These are phyloP conservation scores for Akanthomyces dipterigenus DNA, from an alignment of 2,329 filamentous ascomycete genomes.

Conservation along the genomic window DNA sequence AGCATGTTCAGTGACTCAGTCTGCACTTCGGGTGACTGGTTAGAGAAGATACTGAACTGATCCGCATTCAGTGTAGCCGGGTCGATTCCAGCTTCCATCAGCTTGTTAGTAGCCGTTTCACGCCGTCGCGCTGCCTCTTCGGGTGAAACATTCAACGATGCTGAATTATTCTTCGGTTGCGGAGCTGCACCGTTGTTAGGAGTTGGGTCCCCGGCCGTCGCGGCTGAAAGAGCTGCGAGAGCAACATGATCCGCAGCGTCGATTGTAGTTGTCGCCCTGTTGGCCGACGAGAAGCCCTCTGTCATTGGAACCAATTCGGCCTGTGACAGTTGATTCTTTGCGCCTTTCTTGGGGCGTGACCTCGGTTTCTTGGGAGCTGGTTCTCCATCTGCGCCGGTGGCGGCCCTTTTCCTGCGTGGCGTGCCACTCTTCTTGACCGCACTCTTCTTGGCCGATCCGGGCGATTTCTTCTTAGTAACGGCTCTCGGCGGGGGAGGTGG, in stretches of 20 bases:
- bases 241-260: constrained; percentile 9
- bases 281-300: background rate
- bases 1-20: constrained; percentile 50
- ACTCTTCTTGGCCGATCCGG: constrained; percentile 7
- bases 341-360: background rate
- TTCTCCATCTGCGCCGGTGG: background rate
- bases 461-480: constrained; percentile 19
- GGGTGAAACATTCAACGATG: constrained; percentile 30
- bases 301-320: constrained; percentile 6
- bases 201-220: background rate
- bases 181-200: background rate
- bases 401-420: constrained; percentile 3
- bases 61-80: constrained; percentile 45
- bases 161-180: background rate
- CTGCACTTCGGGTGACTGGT: constrained; percentile 51
- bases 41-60: constrained; percentile 54
- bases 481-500: constrained; percentile 27
- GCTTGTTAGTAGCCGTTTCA: constrained; percentile 41
- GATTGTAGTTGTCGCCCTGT: background rate
- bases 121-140: constrained; percentile 44
- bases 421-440: constrained; percentile 6
- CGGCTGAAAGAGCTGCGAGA: constrained; percentile 6
- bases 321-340: constrained; percentile 7
- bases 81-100: constrained; percentile 42
- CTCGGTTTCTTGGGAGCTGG: background rate